Base-by-base conservation (phyloP, 2,329 filamentous ascomycete species). In the Neurospora sp. region DNA sequence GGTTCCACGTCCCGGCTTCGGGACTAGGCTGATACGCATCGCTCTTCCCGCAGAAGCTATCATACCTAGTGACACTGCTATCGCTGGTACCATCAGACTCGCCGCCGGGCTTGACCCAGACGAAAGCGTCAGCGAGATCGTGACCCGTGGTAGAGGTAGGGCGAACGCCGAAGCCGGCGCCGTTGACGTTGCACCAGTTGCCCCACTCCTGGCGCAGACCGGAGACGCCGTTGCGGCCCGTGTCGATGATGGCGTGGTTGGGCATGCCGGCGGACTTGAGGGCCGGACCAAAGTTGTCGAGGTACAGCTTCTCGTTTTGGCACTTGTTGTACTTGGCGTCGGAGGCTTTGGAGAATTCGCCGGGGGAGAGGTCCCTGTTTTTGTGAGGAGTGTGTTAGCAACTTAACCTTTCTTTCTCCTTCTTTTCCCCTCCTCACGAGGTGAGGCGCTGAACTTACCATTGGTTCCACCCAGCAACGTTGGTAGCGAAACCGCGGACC, bases 81-180 rank as follows among this genome's bases (percentile, higher is more conserved):
- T 80, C 79, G 74, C 77, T 78, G 65, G 79, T 81, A n/a, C 80
- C 80, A 68, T 81, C 78, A 17, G 77, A 91, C 77, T 84, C 83
- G 71, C 83, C 83, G 73, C 88, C 87, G 17, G 88, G 88, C 83
- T 90, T 90, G 75, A 89, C 81, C 88, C 88, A 90, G 67, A 90
- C 88, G 73, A 90, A 88, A 41, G 87, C 86, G 78, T 90, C 88
- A 68, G 84, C 83, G 23, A 88, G 82, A 6, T 80, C 76, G 74
- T 85, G 81, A 65, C 85, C 86, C n/a, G 87, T 89, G 73, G 83
- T 78, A 6, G 86, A 82, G 2, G 85, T 86, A 0, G 87, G 86
- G 46, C 86, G 83, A 66, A 81, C 79, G 72, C 88, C 88, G 74
- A 89, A 89, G 43, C 88, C 88, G 70, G 88, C 86, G 66, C 83